Percentiles rank a stretch among this genome's conserved stretches.
Evolutionary conservation across 2,329 filamentous ascomycete genomes (phyloP).

Genomic region (Arthrobotrys sphaeroides): DNA sequence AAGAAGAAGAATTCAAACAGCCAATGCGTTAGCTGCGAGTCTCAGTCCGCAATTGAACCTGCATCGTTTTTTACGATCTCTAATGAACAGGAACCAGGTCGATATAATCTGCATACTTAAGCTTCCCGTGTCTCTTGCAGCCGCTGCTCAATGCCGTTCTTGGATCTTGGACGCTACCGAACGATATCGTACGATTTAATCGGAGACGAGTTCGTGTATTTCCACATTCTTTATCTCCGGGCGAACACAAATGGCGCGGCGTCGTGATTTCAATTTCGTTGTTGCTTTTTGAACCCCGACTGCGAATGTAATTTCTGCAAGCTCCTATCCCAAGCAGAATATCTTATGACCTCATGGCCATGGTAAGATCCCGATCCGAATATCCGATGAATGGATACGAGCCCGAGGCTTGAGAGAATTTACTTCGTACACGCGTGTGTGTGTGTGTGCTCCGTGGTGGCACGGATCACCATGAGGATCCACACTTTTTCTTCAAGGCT

Average conservation of each 20-base stretch:
- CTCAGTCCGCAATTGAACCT: slow-evolving; percentile 7
- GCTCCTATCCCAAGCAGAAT: slow-evolving; percentile 8
- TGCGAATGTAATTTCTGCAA: slow-evolving; percentile 14
- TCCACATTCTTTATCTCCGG: slow-evolving; percentile 11
- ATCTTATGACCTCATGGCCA: background rate
- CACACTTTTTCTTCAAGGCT: slow-evolving; percentile 1
- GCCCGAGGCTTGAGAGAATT: background rate
- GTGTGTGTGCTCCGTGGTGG: slow-evolving; percentile 23
- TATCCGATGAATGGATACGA: slow-evolving; percentile 6
- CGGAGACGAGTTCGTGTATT: background rate
- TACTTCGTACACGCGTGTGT: background rate
- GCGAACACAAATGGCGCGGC: background rate
- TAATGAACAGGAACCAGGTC: background rate
- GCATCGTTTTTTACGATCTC: slow-evolving; percentile 6
- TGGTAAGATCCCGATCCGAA: slow-evolving; percentile 13
- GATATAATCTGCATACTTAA: background rate
- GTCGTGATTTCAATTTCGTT: background rate
- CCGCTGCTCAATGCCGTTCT: slow-evolving; percentile 12
- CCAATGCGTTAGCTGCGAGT: slow-evolving; percentile 1
- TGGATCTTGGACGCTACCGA: background rate
- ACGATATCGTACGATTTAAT: background rate
- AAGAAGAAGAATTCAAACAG: background rate
- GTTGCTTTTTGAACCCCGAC: slow-evolving; percentile 11
- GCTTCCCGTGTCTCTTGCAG: slow-evolving; percentile 16
- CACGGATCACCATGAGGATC: slow-evolving; percentile 29